A percentile compares a stretch with the other conserved stretches of the same genome.
phyloP scores from a whole-genome alignment of 768 basidiomycete species.

The Gautieria morchelliformis region DNA sequence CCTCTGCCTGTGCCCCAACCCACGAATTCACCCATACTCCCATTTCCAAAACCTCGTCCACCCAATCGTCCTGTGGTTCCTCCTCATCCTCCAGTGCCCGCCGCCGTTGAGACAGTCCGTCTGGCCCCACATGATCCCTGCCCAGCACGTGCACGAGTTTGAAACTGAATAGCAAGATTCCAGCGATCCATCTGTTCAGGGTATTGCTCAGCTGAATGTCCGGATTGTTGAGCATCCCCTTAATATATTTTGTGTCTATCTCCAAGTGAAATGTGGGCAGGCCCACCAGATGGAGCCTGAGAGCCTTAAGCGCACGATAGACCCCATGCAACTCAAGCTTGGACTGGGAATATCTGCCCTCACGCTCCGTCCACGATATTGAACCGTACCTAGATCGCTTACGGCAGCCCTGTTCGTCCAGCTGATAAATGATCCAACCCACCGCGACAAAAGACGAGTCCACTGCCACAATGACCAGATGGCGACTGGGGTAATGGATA shows the following conservation, averaged over 20 bases:
- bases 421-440: constrained; percentile 16
- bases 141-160: constrained; percentile 19
- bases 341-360: constrained; percentile 26
- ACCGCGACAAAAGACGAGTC: constrained; percentile 16
- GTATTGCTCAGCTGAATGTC: constrained; percentile 1
- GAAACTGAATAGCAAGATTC: background rate
- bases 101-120: constrained; percentile 15
- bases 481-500: constrained; percentile 11
- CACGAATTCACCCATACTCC: constrained; percentile 2
- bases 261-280: constrained; percentile 20
- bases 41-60: background rate
- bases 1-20: background rate
- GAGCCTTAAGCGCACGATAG: constrained; percentile 21
- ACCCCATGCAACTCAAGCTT: constrained; percentile 34
- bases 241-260: constrained; percentile 22
- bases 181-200: constrained; percentile 1
- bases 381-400: constrained; percentile 23
- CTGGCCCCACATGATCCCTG: constrained; percentile 10
- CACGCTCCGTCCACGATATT: constrained; percentile 20
- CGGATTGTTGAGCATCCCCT: constrained; percentile 17
- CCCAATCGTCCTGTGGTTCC: constrained; percentile 5
- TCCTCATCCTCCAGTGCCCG: background rate
- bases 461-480: constrained; percentile 13
- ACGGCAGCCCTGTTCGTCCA: background rate
- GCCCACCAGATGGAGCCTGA: constrained; percentile 23